Conservation (phyloP, 2,329 filamentous ascomycete species). For the Alternaria solani region DNA sequence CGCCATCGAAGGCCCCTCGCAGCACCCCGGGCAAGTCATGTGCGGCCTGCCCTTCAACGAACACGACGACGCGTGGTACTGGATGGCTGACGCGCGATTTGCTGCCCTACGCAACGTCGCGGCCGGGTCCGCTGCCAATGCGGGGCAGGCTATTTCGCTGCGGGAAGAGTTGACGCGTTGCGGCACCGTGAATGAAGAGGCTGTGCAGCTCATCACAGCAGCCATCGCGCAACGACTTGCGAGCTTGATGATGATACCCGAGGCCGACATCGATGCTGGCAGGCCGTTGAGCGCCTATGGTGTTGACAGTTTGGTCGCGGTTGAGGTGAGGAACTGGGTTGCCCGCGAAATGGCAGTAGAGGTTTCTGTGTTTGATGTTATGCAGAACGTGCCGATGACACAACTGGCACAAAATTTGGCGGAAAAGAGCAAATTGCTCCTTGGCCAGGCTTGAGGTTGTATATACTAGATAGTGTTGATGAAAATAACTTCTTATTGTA, state of each 20-base stretch:
- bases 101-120: slow-evolving; percentile 9
- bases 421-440: slow-evolving; percentile 18
- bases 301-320: slow-evolving; percentile 31
- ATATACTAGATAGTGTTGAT: neutral
- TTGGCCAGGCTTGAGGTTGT: neutral
- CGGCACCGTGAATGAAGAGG: slow-evolving; percentile 9
- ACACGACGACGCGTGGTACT: slow-evolving; percentile 15
- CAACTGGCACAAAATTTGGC: slow-evolving; percentile 14
- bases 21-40: slow-evolving; percentile 13
- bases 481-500: neutral
- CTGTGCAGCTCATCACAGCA: slow-evolving; percentile 8
- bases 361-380: slow-evolving; percentile 18
- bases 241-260: slow-evolving; percentile 13
- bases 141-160: slow-evolving; percentile 4
- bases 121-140: slow-evolving; percentile 10
- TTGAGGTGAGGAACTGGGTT: slow-evolving; percentile 29
- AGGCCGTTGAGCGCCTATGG: slow-evolving; percentile 30
- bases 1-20: slow-evolving; percentile 10
- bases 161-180: slow-evolving; percentile 12
- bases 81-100: slow-evolving; percentile 12
- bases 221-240: slow-evolving; percentile 16
- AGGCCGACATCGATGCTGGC: slow-evolving; percentile 26
- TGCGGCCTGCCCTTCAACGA: slow-evolving; percentile 17
- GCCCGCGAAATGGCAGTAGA: slow-evolving; percentile 6
- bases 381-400: slow-evolving; percentile 17